Evolutionary conservation across 2,329 filamentous ascomycete species (phyloP).

Genomic region (Fusarium tupiense): DNA sequence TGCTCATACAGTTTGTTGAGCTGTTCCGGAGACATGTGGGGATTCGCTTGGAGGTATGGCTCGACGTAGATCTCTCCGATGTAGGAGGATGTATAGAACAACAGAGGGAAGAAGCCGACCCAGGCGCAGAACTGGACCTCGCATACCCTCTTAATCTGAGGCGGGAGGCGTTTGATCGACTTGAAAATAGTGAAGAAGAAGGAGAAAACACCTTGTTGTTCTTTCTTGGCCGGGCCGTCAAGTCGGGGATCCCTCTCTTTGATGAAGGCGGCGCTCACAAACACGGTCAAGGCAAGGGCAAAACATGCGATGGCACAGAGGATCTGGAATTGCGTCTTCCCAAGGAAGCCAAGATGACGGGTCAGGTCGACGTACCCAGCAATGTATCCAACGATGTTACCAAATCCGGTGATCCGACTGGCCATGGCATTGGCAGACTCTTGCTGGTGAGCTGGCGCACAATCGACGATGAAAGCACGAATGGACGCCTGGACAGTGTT

Average conservation of each 20-base stretch:
- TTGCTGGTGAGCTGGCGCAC: slow-evolving; percentile 91
- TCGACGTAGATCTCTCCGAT: slow-evolving; percentile 93
- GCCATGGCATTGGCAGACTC: slow-evolving; percentile 96
- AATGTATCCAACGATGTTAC: slow-evolving; percentile 90
- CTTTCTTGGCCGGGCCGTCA: slow-evolving; percentile 69
- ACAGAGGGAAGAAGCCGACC: slow-evolving; percentile 95
- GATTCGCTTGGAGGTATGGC: slow-evolving; percentile 79
- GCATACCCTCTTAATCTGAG: slow-evolving; percentile 85
- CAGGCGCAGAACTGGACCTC: slow-evolving; percentile 86
- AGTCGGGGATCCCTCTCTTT: slow-evolving; percentile 82
- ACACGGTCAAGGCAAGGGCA: slow-evolving; percentile 73
- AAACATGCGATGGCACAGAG: slow-evolving; percentile 87
- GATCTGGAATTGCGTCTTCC: slow-evolving; percentile 90
- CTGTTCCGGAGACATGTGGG: slow-evolving; percentile 78
- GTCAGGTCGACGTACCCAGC: slow-evolving; percentile 87
- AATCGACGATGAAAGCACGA: slow-evolving; percentile 92
- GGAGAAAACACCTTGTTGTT: slow-evolving; percentile 72
- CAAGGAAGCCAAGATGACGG: slow-evolving; percentile 78
- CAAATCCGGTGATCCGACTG: slow-evolving; percentile 83
- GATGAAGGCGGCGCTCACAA: slow-evolving; percentile 75
- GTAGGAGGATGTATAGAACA: slow-evolving; percentile 96
- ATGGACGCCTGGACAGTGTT: slow-evolving; percentile 97
- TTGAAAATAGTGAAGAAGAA: slow-evolving; percentile 84
- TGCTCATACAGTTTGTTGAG: slow-evolving; percentile 84
- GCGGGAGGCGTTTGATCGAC: slow-evolving; percentile 81